Evolutionary conservation across 2,329 filamentous ascomycete species (phyloP).

Genomic region (Teratosphaeriaceae sp.): DNA sequence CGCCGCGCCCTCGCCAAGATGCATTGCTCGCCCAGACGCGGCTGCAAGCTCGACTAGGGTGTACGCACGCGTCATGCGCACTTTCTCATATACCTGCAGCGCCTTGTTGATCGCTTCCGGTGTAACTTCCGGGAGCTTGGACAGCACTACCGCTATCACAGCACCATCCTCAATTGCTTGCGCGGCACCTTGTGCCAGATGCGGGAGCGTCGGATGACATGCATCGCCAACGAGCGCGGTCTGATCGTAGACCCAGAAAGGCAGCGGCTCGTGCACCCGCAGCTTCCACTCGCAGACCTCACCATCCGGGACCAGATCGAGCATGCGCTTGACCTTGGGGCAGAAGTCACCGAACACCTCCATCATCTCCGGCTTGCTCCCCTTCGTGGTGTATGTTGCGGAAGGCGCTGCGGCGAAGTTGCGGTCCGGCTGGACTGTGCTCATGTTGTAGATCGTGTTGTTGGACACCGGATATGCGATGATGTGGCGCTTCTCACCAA

Average conservation of each 20-base stretch:
- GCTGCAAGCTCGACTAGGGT: conserved; percentile 51
- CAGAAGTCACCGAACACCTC: conserved; percentile 55
- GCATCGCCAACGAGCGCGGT: conserved; percentile 53
- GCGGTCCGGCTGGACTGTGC: conserved; percentile 54
- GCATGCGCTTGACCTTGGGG: conserved; percentile 53
- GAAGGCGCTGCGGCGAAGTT: conserved; percentile 54
- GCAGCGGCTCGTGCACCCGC: conserved; percentile 54
- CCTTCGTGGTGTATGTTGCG: conserved; percentile 58
- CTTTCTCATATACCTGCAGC: conserved; percentile 49
- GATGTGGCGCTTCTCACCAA: conserved; percentile 67
- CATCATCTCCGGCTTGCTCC: conserved; percentile 55
- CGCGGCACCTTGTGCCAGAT: conserved; percentile 58
- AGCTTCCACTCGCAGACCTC: conserved; percentile 63
- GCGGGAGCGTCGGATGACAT: conserved; percentile 57
- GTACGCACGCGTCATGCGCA: conserved; percentile 52
- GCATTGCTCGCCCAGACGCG: conserved; percentile 47
- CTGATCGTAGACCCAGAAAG: conserved; percentile 52
- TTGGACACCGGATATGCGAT: conserved; percentile 69
- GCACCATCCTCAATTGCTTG: conserved; percentile 60
- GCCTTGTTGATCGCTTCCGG: conserved; percentile 46
- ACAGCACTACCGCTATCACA: conserved; percentile 47
- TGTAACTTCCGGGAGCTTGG: conserved; percentile 40
- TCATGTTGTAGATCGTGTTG: conserved; percentile 62
- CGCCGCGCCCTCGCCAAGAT: conserved; percentile 52
- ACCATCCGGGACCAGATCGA: conserved; percentile 56